Base-by-base conservation (phyloP, 2,329 filamentous ascomycete species). In the Fonsecaea nubica region DNA sequence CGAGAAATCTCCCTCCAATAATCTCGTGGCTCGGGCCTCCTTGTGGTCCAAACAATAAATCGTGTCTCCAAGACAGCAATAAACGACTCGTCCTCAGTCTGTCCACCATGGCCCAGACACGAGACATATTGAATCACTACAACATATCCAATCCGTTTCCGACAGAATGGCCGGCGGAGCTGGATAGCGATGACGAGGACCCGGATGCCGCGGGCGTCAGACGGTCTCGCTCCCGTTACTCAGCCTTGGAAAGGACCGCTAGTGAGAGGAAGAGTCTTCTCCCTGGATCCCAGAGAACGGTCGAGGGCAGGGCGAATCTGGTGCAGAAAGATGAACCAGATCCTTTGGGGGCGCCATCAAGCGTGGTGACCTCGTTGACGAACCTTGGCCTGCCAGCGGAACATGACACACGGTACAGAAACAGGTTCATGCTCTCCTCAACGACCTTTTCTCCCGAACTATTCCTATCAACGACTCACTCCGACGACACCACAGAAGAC, bases 251-350 rank as follows among this genome's bases (percentile, higher is more conserved):
- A 77, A 86, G 90, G 65, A 88, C 88, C 61, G 86, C 90, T 56
- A 91, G 89, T 77, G 87, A 89, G 72, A 85, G 89, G 65, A 86
- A 86, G 74, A 92, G 87, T 76, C 81, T 84, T 58, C 80, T 92
- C 18, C 86, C 87, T 0, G 90, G 90, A 1, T 87, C 89, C 4
- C 87, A 92, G 76, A 88, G 86, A 75, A 87, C 86, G 2, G 86
- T 85, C 58, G 86, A 88, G 74, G 90, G 89, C 35, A 83, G 90
- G 54, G 90, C 91, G 70, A 95, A 89, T 73, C 80, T 94, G 67
- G 91, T 96, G 35, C 92, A 95, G 75, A 91, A 91, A 76, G 95
- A 99, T 76, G 96, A 99, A 78, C 87, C 92, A 1, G 95, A 99
- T 80, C 93, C 95, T 4, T 80, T 99, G 61, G 95, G 95, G n/a